Evolutionary conservation across 2,329 filamentous ascomycete genomes (phyloP).

Genomic region (Macroventuria anomochaeta): DNA sequence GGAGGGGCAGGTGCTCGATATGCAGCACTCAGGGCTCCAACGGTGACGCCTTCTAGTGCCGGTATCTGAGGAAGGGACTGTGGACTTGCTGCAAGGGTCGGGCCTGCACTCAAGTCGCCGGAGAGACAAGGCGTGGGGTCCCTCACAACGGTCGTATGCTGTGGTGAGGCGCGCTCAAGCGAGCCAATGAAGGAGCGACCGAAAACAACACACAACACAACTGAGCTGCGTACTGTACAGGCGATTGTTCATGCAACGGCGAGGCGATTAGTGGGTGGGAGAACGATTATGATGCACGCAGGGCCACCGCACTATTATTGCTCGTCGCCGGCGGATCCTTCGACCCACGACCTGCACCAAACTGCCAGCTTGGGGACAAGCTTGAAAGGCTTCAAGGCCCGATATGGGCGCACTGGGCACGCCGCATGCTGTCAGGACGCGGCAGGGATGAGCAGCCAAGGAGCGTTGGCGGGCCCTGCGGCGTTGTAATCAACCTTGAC

Average conservation of each 20-base stretch:
- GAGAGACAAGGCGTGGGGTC: constrained; percentile 27
- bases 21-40: constrained; percentile 13
- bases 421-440: constrained; percentile 27
- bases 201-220: constrained; percentile 10
- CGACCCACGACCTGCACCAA: constrained; percentile 18
- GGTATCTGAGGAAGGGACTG: constrained; percentile 25
- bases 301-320: constrained; percentile 17
- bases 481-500: constrained; percentile 23
- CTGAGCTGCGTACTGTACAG: not conserved
- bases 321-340: constrained; percentile 12
- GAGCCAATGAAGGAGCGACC: constrained; percentile 35
- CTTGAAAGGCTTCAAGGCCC: constrained; percentile 15
- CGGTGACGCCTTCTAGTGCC: constrained; percentile 24
- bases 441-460: constrained; percentile 31
- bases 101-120: constrained; percentile 25
- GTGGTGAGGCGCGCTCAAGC: constrained; percentile 28
- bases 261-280: constrained; percentile 1
- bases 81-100: constrained; percentile 39
- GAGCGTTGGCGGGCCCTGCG: constrained; percentile 33
- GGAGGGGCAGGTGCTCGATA: constrained; percentile 17
- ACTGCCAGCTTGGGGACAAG: constrained; percentile 14
- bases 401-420: constrained; percentile 12
- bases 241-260: not conserved
- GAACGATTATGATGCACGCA: constrained; percentile 4
- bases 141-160: constrained; percentile 36